Conservation (phyloP, 768 basidiomycete genomes). For the Austroboletus eburneus region DNA sequence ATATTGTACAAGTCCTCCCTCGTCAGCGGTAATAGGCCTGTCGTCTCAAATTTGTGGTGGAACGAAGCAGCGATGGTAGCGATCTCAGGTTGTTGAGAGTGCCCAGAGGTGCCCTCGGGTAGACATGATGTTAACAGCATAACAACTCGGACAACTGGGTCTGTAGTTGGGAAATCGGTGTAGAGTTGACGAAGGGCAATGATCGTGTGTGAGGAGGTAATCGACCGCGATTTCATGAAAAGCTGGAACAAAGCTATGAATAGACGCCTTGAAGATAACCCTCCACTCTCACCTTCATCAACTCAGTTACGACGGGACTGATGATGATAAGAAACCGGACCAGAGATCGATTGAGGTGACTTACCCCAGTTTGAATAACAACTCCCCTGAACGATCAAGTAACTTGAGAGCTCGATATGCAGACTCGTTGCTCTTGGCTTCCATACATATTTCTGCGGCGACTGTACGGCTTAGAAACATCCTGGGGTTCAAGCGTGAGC, state of each 20-base stretch:
- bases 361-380: constrained; percentile 69
- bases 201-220: constrained; percentile 46
- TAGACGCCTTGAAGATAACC: background rate
- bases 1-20: constrained; percentile 57
- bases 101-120: constrained; percentile 23
- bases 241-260: constrained; percentile 39
- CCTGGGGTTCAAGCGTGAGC: constrained; percentile 33
- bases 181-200: constrained; percentile 59
- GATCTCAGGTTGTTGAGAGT: constrained; percentile 26
- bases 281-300: constrained; percentile 52
- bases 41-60: constrained; percentile 48
- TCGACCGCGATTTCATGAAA: constrained; percentile 65
- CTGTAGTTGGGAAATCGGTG: constrained; percentile 59
- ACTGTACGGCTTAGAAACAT: constrained; percentile 83
- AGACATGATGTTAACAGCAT: constrained; percentile 71
- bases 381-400: constrained; percentile 58
- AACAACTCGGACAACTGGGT: constrained; percentile 61
- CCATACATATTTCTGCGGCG: constrained; percentile 82
- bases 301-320: constrained; percentile 50
- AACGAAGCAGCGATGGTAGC: constrained; percentile 35
- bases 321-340: constrained; percentile 11
- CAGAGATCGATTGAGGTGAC: constrained; percentile 10
- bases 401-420: constrained; percentile 67
- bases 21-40: constrained; percentile 54
- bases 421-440: constrained; percentile 64